Evolutionary conservation across 192 early-diverging fungal species (phyloP).

Genomic region (Kickxella alabastrina): DNA sequence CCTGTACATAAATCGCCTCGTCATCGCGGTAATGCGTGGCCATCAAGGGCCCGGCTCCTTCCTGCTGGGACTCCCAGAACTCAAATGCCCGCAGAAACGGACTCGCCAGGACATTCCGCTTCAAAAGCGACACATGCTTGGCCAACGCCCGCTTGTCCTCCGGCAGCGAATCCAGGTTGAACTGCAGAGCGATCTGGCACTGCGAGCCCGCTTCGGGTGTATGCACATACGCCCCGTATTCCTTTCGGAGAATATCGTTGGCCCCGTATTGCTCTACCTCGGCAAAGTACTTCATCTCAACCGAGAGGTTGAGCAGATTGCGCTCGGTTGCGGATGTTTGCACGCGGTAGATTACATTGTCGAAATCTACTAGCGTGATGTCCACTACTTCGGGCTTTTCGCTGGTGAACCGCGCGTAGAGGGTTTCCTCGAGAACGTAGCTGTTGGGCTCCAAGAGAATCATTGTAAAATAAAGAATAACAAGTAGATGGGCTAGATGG

Average conservation of each 20-base stretch:
- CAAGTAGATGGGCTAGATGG: slow-evolving; percentile 3
- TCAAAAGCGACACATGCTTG: slow-evolving; percentile 80
- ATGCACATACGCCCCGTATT: slow-evolving; percentile 75
- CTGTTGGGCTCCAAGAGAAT: slow-evolving; percentile 55
- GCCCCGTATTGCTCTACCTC: slow-evolving; percentile 83
- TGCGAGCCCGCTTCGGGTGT: slow-evolving; percentile 57
- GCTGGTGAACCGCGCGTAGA: slow-evolving; percentile 58
- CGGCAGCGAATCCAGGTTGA: slow-evolving; percentile 77
- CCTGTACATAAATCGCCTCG: slow-evolving; percentile 91
- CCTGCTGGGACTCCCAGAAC: slow-evolving; percentile 71
- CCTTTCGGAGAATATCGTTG: slow-evolving; percentile 71
- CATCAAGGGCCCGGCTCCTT: slow-evolving; percentile 77
- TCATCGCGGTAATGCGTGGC: slow-evolving; percentile 89
- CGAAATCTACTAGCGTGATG: slow-evolving; percentile 92
- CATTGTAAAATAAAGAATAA: slow-evolving; percentile 22
- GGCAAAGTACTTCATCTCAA: slow-evolving; percentile 78
- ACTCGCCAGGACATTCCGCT: slow-evolving; percentile 91
- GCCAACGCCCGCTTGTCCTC: slow-evolving; percentile 72
- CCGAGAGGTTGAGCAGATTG: slow-evolving; percentile 64
- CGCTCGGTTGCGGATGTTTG: slow-evolving; percentile 56
- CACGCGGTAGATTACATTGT: slow-evolving; percentile 88
- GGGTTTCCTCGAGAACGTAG: slow-evolving; percentile 60
- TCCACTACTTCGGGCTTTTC: slow-evolving; percentile 68
- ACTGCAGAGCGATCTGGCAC: slow-evolving; percentile 77
- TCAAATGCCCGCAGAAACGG: slow-evolving; percentile 89